These are phyloP conservation scores for Fusarium zealandicum DNA, from an alignment of 2,329 filamentous ascomycete species.

Conservation along the genomic window DNA sequence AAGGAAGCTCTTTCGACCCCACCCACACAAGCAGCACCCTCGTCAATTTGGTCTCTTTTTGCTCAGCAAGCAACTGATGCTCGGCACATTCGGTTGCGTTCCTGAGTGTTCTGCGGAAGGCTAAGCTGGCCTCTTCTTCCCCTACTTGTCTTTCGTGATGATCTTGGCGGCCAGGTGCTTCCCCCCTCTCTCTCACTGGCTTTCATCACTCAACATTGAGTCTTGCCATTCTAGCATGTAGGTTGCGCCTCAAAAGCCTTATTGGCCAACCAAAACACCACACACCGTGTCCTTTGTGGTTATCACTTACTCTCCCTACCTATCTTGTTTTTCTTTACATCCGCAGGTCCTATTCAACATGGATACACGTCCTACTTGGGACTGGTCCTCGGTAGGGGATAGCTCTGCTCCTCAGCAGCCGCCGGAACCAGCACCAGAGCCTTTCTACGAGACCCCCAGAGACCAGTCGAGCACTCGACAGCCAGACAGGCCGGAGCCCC, in stretches of 20 bases:
- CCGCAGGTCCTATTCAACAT: conserved; percentile 37
- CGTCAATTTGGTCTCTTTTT: conserved; percentile 23
- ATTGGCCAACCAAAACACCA: conserved; percentile 23
- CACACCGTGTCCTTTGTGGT: conserved; percentile 11
- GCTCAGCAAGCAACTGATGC: conserved; percentile 29
- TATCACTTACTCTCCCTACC: conserved; percentile 14
- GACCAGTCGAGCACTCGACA: conserved; percentile 7
- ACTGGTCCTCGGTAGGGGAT: conserved; percentile 38
- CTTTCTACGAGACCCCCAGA: neutral
- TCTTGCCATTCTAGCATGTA: conserved; percentile 40
- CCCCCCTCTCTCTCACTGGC: conserved; percentile 30
- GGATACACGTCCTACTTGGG: conserved; percentile 40
- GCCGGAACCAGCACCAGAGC: conserved; percentile 11
- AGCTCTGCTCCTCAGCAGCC: conserved; percentile 17
- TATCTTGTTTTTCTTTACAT: conserved; percentile 24
- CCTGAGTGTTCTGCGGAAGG: conserved; percentile 34
- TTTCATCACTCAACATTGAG: conserved; percentile 16
- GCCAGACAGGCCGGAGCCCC: conserved; percentile 6
- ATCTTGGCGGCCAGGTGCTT: conserved; percentile 31
- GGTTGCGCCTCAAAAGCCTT: conserved; percentile 37
- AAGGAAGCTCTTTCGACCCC: conserved; percentile 8
- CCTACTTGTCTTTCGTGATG: conserved; percentile 24
- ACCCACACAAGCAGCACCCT: conserved; percentile 24
- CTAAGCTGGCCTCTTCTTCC: conserved; percentile 45
- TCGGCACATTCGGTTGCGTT: conserved; percentile 41